phyloP scores from a whole-genome alignment of 2,329 filamentous ascomycete genomes.

The Neofusicoccum parvum region DNA sequence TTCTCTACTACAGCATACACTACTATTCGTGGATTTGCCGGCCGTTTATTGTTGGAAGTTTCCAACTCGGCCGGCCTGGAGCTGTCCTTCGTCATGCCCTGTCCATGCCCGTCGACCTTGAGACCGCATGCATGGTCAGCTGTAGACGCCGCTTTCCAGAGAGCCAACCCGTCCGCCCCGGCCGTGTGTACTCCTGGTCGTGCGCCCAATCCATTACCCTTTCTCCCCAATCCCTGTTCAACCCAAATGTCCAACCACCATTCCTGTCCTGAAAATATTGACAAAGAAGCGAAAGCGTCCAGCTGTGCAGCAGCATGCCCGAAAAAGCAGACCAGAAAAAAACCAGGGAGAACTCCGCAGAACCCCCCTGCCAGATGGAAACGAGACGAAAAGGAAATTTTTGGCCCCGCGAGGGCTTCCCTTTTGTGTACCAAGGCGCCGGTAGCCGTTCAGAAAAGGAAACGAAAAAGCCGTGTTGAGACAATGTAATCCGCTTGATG shows the following conservation, averaged over 20 bases:
- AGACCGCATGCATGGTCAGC: constrained; percentile 11
- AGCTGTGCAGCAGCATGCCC: constrained; percentile 1
- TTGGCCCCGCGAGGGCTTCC: constrained; percentile 6
- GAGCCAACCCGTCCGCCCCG: neutral
- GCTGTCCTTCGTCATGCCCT: neutral
- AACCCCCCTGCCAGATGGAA: neutral
- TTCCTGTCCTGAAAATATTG: neutral
- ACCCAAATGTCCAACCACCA: neutral
- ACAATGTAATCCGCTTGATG: constrained; percentile 6
- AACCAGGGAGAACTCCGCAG: constrained; percentile 1
- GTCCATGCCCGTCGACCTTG: neutral
- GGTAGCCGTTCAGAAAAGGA: neutral
- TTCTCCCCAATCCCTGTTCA: neutral
- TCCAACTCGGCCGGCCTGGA: constrained; percentile 1
- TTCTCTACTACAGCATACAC: constrained; percentile 12
- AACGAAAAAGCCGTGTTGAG: neutral
- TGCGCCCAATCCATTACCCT: constrained; percentile 5
- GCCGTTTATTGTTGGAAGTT: constrained; percentile 3
- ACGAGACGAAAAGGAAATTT: constrained; percentile 11
- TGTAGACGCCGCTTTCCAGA: constrained; percentile 2
- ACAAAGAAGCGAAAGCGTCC: constrained; percentile 16
- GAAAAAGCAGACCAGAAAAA: neutral
- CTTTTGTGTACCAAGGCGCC: constrained; percentile 18
- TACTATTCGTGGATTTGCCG: constrained; percentile 12
- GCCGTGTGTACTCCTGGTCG: constrained; percentile 3